Evolutionary conservation across 495 filamentous ascomycete species (phyloP), one percentile per base, ranked within the genome.

Genomic region (Penicillium turbatum): DNA sequence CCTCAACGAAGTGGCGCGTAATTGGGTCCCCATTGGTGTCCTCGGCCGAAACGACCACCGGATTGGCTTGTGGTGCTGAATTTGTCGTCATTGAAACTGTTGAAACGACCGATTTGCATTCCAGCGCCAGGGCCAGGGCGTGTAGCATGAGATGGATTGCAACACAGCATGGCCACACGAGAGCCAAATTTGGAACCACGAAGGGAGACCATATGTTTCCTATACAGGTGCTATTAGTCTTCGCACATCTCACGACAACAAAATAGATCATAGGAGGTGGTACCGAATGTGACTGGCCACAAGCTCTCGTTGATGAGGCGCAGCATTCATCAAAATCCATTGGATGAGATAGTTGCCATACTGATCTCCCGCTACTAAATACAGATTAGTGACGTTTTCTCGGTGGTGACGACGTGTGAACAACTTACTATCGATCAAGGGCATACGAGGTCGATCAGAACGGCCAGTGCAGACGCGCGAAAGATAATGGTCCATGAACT

Each of bases 341-440:
- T 98, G 93, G 51, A 97, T 89, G 42, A 98, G 81, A 66, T 98
- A 98, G 73, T 98, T 98, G 38, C 93, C 93, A 64, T 97, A 97
- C 72, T 98, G 95, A 64, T 98, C 93, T 56, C 93, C 93, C 50
- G 93, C 88, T 75, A 97, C 85, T 88, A 39, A 6, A 48, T 11
- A 21, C 4, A 21, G 8, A 40, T 80, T 63, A 81, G 65, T 12
- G 54, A 16, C 31, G 2, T 5, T 27, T 10, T 27, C 21, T 5
- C 11, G 7, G 13, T n/a, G 8, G 17, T 11, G 13, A 29, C n/a
- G 13, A 29, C n/a, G 13, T 15, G 5, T 16, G 17, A 24, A n/a
- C 8, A 38, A 79, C 83, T 70, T 72, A 87, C 85, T 97, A 64
- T 98, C 95, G 72, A 97, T 97, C 62, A 98, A 78, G 4, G 93